phyloP scores from a whole-genome alignment of 352 stramenopile genomes.

The Phytophthora boehmeriae region DNA sequence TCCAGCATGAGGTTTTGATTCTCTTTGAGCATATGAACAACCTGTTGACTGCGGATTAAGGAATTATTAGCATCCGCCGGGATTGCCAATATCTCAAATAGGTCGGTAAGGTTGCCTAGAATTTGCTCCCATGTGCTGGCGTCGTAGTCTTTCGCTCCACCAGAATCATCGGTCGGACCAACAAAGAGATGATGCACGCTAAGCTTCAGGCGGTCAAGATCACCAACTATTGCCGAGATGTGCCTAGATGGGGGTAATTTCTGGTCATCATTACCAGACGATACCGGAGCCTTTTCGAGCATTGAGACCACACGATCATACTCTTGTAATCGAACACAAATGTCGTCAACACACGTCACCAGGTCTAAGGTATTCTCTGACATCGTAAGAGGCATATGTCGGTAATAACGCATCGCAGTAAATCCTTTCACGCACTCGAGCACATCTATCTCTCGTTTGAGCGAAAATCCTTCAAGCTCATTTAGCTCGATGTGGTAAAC shows the following conservation, averaged over 20 bases:
- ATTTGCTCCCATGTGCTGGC: conserved; percentile 14
- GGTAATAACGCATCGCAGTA: conserved; percentile 41
- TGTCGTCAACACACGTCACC: conserved; percentile 26
- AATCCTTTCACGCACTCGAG: conserved; percentile 40
- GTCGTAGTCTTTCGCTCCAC: not conserved
- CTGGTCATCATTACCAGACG: not conserved
- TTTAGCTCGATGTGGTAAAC: conserved; percentile 39
- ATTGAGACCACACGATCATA: conserved; percentile 28
- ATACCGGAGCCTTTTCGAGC: not conserved
- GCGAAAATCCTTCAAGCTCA: conserved; percentile 23
- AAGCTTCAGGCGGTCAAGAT: conserved; percentile 19
- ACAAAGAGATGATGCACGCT: conserved; percentile 23
- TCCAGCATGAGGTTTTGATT: conserved; percentile 26
- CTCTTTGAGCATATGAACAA: conserved; percentile 24
- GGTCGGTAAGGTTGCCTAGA: conserved; percentile 2
- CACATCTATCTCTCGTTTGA: conserved; percentile 43
- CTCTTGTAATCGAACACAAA: conserved; percentile 28
- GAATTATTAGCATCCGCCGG: conserved; percentile 18
- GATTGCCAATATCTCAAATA: conserved; percentile 26
- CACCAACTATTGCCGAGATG: conserved; percentile 8
- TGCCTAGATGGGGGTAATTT: conserved; percentile 9
- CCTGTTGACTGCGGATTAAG: conserved; percentile 16
- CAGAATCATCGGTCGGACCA: not conserved
- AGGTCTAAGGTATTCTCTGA: conserved; percentile 3
- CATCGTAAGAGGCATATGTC: conserved; percentile 11